Percentiles rank a stretch among this genome's conserved stretches.
Conservation (phyloP, 306 rosid species). For the Sesbania bispinosa region DNA sequence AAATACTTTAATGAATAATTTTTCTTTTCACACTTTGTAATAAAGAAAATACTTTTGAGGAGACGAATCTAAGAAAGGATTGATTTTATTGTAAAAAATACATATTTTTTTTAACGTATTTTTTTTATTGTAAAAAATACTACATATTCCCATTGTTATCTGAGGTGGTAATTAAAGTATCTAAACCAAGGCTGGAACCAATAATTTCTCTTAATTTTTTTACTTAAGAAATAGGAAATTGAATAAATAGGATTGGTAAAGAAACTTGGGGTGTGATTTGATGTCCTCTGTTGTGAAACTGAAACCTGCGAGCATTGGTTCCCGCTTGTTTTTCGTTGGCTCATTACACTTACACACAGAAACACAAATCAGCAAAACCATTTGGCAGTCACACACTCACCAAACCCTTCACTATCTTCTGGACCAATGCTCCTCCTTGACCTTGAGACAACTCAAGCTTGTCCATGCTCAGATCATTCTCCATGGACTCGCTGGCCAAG, state of each 20-base stretch:
- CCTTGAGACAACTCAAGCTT: conserved; percentile 48
- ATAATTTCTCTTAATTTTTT: too few relatives aligned
- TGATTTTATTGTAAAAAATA: too few relatives aligned
- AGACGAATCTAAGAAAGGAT: background rate
- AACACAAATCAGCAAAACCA: conserved; percentile 14
- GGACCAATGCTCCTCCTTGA: conserved; percentile 55
- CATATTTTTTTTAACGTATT: too few relatives aligned
- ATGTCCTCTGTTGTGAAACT: conserved; percentile 35
- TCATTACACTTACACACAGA: conserved; percentile 23
- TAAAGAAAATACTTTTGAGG: too few relatives aligned
- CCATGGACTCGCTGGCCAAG: conserved; percentile 41
- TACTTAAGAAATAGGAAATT: too few relatives aligned
- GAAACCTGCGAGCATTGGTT: conserved; percentile 36
- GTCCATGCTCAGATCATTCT: conserved; percentile 66
- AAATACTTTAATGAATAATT: background rate
- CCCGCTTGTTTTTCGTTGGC: conserved; percentile 35
- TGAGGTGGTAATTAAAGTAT: too few relatives aligned
- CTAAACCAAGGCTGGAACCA: too few relatives aligned
- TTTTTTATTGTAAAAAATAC: too few relatives aligned
- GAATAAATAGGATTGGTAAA: background rate
- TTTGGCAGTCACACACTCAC: conserved; percentile 40
- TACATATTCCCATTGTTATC: too few relatives aligned
- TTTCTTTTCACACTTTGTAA: too few relatives aligned
- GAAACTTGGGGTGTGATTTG: background rate
- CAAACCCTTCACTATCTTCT: conserved; percentile 52